phyloP scores from a whole-genome alignment of 192 early-diverging fungal genomes.

The Coemansia sp. region DNA sequence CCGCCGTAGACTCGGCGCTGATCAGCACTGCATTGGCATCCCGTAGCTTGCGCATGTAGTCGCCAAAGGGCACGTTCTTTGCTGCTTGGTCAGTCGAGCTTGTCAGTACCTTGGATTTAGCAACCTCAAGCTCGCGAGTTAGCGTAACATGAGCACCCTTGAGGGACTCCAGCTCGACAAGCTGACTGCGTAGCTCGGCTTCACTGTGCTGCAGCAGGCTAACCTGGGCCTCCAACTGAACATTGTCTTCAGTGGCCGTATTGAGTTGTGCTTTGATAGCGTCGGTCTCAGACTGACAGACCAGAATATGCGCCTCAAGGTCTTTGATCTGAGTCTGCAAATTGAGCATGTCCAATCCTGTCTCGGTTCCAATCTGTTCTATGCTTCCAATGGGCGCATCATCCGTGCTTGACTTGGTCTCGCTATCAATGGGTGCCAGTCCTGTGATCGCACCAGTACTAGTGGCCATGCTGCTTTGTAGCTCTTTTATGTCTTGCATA shows the following conservation, averaged over 20 bases:
- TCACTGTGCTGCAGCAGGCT: conserved; percentile 8
- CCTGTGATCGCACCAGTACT: neutral
- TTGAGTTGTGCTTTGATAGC: conserved; percentile 13
- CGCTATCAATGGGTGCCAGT: neutral
- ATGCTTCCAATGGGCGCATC: conserved; percentile 33
- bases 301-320: neutral
- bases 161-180: conserved; percentile 14
- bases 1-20: conserved; percentile 25
- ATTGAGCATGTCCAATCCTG: neutral
- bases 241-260: conserved; percentile 8
- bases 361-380: conserved; percentile 11
- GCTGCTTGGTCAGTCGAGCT: neutral
- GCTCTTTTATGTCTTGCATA: conserved; percentile 25
- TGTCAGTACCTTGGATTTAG: neutral
- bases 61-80: conserved; percentile 14
- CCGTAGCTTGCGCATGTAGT: conserved; percentile 22
- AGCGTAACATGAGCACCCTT: conserved; percentile 10
- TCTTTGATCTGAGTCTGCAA: neutral
- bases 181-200: conserved; percentile 18
- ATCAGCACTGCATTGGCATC: conserved; percentile 13
- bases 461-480: conserved; percentile 1
- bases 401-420: neutral
- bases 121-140: conserved; percentile 9
- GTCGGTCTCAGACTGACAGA: neutral
- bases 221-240: conserved; percentile 6